These are phyloP conservation scores for Hyphopichia khmerensis DNA, from an alignment of 1,139 yeast genomes.

Conservation along the genomic window DNA sequence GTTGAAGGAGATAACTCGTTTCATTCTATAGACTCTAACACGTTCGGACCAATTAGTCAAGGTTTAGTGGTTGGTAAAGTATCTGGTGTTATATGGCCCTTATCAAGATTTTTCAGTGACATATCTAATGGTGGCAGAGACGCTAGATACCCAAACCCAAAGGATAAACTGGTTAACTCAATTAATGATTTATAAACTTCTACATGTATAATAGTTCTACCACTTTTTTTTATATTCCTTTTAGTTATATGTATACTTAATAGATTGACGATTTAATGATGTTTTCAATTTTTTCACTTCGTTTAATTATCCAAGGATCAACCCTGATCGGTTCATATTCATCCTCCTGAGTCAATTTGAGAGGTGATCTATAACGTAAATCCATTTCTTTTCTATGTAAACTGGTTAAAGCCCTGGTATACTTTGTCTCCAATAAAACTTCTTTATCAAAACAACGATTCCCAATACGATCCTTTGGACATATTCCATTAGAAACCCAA, in stretches of 20 bases:
- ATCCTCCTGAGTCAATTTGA: background rate
- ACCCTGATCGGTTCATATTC: constrained; percentile 6
- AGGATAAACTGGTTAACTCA: background rate
- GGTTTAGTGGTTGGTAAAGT: constrained; percentile 80
- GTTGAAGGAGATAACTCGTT: constrained; percentile 89
- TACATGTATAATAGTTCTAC: background rate
- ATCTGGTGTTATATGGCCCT: constrained; percentile 65
- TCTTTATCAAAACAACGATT: constrained; percentile 18
- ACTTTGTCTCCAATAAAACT: constrained; percentile 16
- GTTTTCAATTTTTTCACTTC: constrained; percentile 2
- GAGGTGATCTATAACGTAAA: background rate
- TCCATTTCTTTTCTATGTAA: constrained; percentile 1
- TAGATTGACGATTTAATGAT: constrained; percentile 2
- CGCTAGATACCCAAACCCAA: constrained; percentile 6
- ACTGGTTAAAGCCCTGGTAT: constrained; percentile 14
- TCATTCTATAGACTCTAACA: constrained; percentile 81
- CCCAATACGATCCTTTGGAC: constrained; percentile 20
- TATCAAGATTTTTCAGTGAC: constrained; percentile 46
- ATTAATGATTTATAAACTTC: background rate
- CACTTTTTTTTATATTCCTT: background rate
- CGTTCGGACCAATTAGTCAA: constrained; percentile 80
- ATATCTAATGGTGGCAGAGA: constrained; percentile 18
- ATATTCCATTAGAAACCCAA: constrained; percentile 30
- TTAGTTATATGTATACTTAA: background rate
- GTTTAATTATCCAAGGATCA: constrained; percentile 8